phyloP scores from a whole-genome alignment of 306 rosid species.

The Quercus dentata region DNA sequence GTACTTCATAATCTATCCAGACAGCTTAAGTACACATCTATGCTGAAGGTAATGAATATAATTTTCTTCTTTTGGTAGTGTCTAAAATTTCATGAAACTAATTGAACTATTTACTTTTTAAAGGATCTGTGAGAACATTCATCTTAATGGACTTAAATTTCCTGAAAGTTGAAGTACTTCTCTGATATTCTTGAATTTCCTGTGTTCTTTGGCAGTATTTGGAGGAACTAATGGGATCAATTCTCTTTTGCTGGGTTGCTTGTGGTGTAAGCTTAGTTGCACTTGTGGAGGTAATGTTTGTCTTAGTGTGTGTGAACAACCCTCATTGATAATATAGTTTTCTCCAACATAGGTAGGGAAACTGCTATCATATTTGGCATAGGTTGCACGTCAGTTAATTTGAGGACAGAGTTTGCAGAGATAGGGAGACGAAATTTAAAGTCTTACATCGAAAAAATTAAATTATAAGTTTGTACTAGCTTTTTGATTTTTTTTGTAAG shows the following conservation, averaged over 20 bases:
- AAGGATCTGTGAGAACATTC: conserved; percentile 1
- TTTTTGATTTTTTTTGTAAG: neutral
- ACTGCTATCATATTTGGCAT: neutral
- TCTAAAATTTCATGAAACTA: neutral
- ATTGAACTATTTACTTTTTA: neutral
- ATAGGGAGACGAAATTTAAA: neutral
- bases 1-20: conserved; percentile 66
- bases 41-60: conserved; percentile 62
- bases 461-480: neutral
- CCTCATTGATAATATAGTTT: neutral
- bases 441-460: neutral
- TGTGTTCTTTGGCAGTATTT: conserved; percentile 64
- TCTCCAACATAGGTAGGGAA: neutral
- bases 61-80: conserved; percentile 9
- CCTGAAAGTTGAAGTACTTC: neutral
- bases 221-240: conserved; percentile 80
- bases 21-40: conserved; percentile 60
- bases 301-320: conserved; percentile 2
- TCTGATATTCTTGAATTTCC: conserved; percentile 3
- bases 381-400: neutral
- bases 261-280: conserved; percentile 90
- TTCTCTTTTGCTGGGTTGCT: conserved; percentile 88
- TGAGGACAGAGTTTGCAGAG: neutral
- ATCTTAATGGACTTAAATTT: neutral
- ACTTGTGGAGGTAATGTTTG: conserved; percentile 72